Evolutionary conservation across 2,329 filamentous ascomycete genomes (phyloP).

Genomic region (Alternaria viburni): DNA sequence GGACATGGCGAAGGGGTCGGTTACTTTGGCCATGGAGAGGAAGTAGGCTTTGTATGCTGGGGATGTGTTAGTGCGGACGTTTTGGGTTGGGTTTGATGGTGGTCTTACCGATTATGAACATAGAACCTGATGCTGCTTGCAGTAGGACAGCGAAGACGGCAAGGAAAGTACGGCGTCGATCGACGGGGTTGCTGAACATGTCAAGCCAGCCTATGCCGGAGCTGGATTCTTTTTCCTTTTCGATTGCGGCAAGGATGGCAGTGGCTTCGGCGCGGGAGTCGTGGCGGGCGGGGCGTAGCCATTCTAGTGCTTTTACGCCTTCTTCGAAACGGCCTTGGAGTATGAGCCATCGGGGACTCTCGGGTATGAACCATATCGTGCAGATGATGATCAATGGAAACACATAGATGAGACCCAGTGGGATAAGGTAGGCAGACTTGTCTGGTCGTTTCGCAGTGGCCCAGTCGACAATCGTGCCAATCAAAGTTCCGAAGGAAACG

Average conservation of each 20-base stretch:
- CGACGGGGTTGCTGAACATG: conserved; percentile 45
- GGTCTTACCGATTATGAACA: conserved; percentile 50
- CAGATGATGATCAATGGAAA: conserved; percentile 52
- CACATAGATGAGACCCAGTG: conserved; percentile 61
- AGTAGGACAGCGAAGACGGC: conserved; percentile 44
- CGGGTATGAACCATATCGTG: conserved; percentile 39
- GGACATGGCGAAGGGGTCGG: conserved; percentile 62
- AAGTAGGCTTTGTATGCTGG: conserved; percentile 60
- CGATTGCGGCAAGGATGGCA: conserved; percentile 43
- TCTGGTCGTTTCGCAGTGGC: conserved; percentile 48
- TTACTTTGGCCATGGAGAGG: conserved; percentile 64
- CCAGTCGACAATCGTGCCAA: conserved; percentile 61
- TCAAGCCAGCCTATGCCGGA: conserved; percentile 41
- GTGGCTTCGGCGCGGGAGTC: conserved; percentile 47
- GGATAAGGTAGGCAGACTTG: conserved; percentile 53
- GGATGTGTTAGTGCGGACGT: not conserved
- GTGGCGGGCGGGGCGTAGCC: conserved; percentile 42
- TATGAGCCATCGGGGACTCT: conserved; percentile 44
- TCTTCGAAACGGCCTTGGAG: conserved; percentile 39
- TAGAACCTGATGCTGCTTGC: conserved; percentile 47
- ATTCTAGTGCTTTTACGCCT: conserved; percentile 49
- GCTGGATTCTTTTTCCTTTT: conserved; percentile 39
- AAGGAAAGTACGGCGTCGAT: conserved; percentile 45
- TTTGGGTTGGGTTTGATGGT: conserved; percentile 19
- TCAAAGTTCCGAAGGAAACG: conserved; percentile 53